These are phyloP conservation scores for Protomyces inouyei DNA, from an alignment of 1,139 yeast species.

Conservation along the genomic window DNA sequence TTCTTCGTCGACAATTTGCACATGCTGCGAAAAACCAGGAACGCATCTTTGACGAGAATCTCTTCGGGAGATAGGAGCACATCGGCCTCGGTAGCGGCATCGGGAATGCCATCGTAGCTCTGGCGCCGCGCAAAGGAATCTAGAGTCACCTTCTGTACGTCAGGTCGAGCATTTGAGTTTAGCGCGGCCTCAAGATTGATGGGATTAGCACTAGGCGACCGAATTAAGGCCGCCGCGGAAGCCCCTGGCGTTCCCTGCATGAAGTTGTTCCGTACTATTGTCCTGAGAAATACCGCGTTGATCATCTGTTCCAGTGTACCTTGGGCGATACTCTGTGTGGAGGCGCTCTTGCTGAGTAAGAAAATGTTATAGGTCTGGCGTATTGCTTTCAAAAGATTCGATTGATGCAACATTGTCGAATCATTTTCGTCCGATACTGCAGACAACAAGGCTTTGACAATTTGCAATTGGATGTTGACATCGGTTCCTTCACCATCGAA, in stretches of 20 bases:
- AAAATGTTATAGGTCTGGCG: slow-evolving; percentile 91
- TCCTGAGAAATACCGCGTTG: slow-evolving; percentile 71
- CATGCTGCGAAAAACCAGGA: slow-evolving; percentile 87
- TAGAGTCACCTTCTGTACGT: slow-evolving; percentile 33
- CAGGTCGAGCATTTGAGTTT: neutral
- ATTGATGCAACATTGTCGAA: slow-evolving; percentile 84
- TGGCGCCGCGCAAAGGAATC: slow-evolving; percentile 34
- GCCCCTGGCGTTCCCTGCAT: neutral
- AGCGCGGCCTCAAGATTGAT: slow-evolving; percentile 30
- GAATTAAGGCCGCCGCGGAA: neutral
- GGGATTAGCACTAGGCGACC: neutral
- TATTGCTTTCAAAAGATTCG: slow-evolving; percentile 78
- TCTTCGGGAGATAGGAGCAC: slow-evolving; percentile 52
- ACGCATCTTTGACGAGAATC: slow-evolving; percentile 79
- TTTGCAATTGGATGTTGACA: slow-evolving; percentile 81
- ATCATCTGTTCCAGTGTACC: slow-evolving; percentile 91
- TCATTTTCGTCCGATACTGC: slow-evolving; percentile 62
- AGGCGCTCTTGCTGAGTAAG: slow-evolving; percentile 69
- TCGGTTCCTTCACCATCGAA: slow-evolving; percentile 92
- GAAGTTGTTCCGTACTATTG: neutral
- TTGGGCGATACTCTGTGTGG: slow-evolving; percentile 92
- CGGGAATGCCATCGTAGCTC: slow-evolving; percentile 33
- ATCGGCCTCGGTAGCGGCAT: slow-evolving; percentile 33
- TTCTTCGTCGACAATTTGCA: slow-evolving; percentile 84
- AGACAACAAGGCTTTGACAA: slow-evolving; percentile 83